Conservation (phyloP, 305 asterid species). For the Ilex paraguariensis region DNA sequence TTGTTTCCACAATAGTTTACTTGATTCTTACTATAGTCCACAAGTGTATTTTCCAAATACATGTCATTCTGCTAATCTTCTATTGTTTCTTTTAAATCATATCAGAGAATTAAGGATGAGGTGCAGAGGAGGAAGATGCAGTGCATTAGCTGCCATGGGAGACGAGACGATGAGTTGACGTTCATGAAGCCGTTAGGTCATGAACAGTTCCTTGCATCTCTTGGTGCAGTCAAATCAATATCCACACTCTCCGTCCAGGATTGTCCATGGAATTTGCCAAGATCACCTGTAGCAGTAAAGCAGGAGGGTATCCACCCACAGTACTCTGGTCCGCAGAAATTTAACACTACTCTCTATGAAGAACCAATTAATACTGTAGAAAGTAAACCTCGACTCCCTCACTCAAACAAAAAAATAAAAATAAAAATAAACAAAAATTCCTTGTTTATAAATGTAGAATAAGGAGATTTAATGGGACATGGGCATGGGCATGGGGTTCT, state of each 20-base stretch:
- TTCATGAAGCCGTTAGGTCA: slow-evolving; percentile 52
- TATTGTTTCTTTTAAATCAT: too few species aligned
- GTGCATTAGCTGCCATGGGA: slow-evolving; percentile 16
- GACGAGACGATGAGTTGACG: slow-evolving; percentile 27
- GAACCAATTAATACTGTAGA: slow-evolving; percentile 39
- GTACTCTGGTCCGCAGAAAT: slow-evolving; percentile 31
- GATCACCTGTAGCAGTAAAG: slow-evolving; percentile 28
- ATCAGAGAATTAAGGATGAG: slow-evolving; percentile 67
- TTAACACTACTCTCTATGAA: slow-evolving; percentile 27
- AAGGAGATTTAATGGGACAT: too few species aligned
- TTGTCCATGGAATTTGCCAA: slow-evolving; percentile 28
- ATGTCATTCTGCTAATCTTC: too few species aligned
- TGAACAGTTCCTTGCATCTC: slow-evolving; percentile 50
- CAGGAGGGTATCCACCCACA: slow-evolving; percentile 25
- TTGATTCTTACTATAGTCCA: too few species aligned
- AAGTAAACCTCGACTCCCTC: slow-evolving; percentile 14
- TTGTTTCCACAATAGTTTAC: too few species aligned
- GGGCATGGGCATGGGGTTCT: too few species aligned
- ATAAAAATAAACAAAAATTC: too few species aligned
- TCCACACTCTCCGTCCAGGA: slow-evolving; percentile 26
- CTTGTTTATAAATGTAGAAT: too few species aligned
- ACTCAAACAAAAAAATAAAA: neutral
- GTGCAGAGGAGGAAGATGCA: slow-evolving; percentile 40
- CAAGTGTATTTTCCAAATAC: too few species aligned
- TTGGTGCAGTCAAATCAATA: slow-evolving; percentile 36